These are phyloP conservation scores for Boletus rex-veris DNA, from an alignment of 768 basidiomycete species.

Conservation along the genomic window DNA sequence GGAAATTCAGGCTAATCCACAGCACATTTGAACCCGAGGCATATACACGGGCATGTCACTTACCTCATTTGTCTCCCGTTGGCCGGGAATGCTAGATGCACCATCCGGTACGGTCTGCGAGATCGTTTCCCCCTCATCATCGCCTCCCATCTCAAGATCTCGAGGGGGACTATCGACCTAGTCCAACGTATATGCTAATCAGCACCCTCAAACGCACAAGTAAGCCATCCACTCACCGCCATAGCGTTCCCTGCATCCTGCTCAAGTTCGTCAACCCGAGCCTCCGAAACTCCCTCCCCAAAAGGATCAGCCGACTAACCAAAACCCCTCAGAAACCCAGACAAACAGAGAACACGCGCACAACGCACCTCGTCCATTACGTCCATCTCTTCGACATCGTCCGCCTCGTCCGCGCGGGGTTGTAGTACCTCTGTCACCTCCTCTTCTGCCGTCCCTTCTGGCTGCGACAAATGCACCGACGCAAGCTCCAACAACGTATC, in stretches of 20 bases:
- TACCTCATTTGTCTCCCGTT: neutral
- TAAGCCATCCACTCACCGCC: slow-evolving; percentile 5
- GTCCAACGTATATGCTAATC: neutral
- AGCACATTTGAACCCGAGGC: neutral
- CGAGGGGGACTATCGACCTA: neutral
- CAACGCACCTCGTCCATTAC: slow-evolving; percentile 11
- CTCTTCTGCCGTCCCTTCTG: neutral
- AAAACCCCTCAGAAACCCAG: neutral
- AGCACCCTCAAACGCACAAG: neutral
- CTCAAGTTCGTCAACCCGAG: neutral
- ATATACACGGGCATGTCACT: neutral
- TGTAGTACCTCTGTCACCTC: neutral
- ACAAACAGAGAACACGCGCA: neutral
- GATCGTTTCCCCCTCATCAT: neutral
- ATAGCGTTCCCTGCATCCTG: neutral
- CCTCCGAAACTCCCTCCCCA: neutral
- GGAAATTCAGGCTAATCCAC: neutral
- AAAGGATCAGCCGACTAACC: neutral
- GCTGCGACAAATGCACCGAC: slow-evolving; percentile 21
- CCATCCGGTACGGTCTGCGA: neutral
- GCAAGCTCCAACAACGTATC: slow-evolving; percentile 24
- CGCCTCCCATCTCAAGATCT: neutral
- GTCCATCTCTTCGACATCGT: neutral
- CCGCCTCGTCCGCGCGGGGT: neutral
- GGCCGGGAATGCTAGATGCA: neutral